Evolutionary conservation across 148 eudicot species (phyloP), one percentile per base, ranked within the genome.

Genomic region (Persicaria maculosa): DNA sequence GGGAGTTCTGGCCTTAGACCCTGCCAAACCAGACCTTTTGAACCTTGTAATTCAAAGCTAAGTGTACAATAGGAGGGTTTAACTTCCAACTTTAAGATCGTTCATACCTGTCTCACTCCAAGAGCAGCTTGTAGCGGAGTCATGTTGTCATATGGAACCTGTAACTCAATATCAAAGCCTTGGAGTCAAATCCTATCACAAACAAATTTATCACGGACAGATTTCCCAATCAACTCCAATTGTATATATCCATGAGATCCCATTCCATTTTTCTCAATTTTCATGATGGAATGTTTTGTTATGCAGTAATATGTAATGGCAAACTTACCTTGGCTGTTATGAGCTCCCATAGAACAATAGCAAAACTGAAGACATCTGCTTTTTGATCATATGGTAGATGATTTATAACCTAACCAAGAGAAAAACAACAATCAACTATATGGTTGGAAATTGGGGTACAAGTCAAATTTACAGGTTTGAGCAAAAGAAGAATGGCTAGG

Each of bases 261-360:
- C 25, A 22, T 22, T 22, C 25, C 25, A 22, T 22, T 22, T 22
- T 22, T 22, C 25, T 36, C 12, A 40, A 40, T 22, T 59, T 73
- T n/a, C 15, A 44, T 4, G 25, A 31, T 0, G 17, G 44, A 64
- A 40, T 22, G 25, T 22, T 22, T 22, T 36, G 69, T 36, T 12
- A 59, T 59, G 72, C 12, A 6, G 9, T 22, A 16, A 69, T 20
- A 9, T 70, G 53, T 31, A 46, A 0, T 20, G 40, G 16, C 36
- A 72, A 50, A 47, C 62, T 22, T 80, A 93, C 98, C 98, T 91
- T 93, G 73, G 93, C 87, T 15, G 98, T 93, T 72, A 85, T 74
- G 74, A 93, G 91, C 89, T 93, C 98, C 98, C 98, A 93, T 43
- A 93, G 84, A 71, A 93, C 98, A 76, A 93, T 91, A 50, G 91